Evolutionary conservation across 2,329 filamentous ascomycete species (phyloP), one percentile per base, ranked within the genome.

Genomic region (Hypoxylon sp.): DNA sequence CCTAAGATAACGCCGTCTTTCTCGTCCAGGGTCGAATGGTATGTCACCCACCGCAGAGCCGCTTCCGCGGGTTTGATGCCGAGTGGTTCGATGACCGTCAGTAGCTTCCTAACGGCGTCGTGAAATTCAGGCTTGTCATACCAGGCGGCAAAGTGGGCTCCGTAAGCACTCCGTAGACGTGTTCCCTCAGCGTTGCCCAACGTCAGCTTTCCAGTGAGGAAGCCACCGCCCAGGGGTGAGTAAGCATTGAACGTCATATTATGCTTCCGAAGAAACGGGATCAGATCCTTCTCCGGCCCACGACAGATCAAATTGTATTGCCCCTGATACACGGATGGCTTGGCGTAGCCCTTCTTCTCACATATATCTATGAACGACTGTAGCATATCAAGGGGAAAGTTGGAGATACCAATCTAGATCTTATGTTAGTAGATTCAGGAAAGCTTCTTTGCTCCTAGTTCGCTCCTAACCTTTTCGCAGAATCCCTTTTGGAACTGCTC

Each of bases 401-500:
- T 70, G 7, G 60, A 71, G 19, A 71, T 32, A 4, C 51, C 67
- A n/a, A 64, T 60, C 67, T 69, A 32, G 17, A 28, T 17, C 2
- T 19, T n/a, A 23, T 25, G 14, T 65, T 17, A 36, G 50, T 5
- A 30, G 7, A 41, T 5, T 19, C 38, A 2, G 6, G 13, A 30
- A 14, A 30, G 23, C 67, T 81, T 28, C 6, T 17, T 73, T 62
- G 11, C 3, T 13, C 5, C 14, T 3, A 30, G 3, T 13, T 3
- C 1, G 1, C 13, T 3, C 5, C 50, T 49, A 3, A 89, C 90
- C 84, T 89, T 89, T 56, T 87, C 85, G 72, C 85, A 90, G 63
- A 91, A 88, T 23, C 80, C 81, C 78, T 89, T 89, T 65, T 80
- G 76, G 67, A 83, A 85, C 69, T 82, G 86, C 68, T 78, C 81